phyloP scores from a whole-genome alignment of 805 yeast genomes.

The Zygosaccharomyces gambellarensis region DNA sequence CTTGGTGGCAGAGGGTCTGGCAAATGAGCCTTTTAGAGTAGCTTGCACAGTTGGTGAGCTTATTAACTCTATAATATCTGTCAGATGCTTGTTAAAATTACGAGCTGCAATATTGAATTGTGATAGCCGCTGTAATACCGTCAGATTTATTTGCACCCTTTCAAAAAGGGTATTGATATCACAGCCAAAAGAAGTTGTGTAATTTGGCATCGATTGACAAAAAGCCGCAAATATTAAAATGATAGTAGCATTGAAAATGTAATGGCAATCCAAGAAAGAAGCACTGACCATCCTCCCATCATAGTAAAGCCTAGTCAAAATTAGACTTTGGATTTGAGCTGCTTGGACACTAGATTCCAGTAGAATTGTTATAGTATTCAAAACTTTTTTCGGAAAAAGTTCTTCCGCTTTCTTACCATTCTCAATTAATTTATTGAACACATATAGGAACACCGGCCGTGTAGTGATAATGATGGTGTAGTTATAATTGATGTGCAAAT shows the following conservation, averaged over 20 bases:
- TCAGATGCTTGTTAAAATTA: conserved; percentile 17
- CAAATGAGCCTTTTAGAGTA: conserved; percentile 5
- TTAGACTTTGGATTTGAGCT: conserved; percentile 17
- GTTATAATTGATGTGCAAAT: conserved; percentile 21
- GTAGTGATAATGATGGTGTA: conserved; percentile 20
- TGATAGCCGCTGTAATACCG: conserved; percentile 15
- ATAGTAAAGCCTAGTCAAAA: conserved; percentile 14
- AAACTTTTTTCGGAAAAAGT: conserved; percentile 9
- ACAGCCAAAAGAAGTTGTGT: conserved; percentile 5
- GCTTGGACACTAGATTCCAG: conserved; percentile 21
- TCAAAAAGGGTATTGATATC: conserved; percentile 13
- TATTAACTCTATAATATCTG: conserved; percentile 18
- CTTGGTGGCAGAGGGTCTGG: background rate
- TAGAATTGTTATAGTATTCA: conserved; percentile 11
- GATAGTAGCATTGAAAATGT: conserved; percentile 17
- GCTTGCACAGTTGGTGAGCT: conserved; percentile 11
- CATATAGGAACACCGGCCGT: conserved; percentile 18
- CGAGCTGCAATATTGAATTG: conserved; percentile 16
- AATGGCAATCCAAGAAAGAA: conserved; percentile 21
- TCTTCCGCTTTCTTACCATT: conserved; percentile 8
- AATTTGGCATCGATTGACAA: conserved; percentile 13
- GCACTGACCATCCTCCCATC: conserved; percentile 16
- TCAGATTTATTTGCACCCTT: conserved; percentile 14
- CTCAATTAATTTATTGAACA: conserved; percentile 15
- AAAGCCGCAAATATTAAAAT: conserved; percentile 17